Evolutionary conservation across 2,329 filamentous ascomycete species (phyloP), one percentile per base, ranked within the genome.

Genomic region (Aureobasidium lini): DNA sequence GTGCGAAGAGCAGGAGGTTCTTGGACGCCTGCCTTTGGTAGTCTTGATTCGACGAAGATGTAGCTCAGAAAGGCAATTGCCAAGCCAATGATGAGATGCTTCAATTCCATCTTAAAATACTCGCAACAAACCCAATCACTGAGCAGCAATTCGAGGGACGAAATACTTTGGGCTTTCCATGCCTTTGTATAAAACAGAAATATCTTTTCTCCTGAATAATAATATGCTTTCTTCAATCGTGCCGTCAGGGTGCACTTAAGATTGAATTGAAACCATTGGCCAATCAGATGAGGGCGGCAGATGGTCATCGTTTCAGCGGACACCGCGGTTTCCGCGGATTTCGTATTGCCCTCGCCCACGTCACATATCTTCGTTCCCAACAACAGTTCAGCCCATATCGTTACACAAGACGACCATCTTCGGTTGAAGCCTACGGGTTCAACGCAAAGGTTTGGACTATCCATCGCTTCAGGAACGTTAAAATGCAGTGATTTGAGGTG

Each of bases 1-100:
- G 46, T 7, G 5, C 4, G 57, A 6, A 44, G 47, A 8, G 9
- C 8, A 32, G 57, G 57, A 34, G 57, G 57, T 40, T 59, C 57
- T 29, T 40, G 54, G 8, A 37, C 3, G n/a, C 36, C 44, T 23
- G 7, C 10, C 32, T 47, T 57, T 11, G 53, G 18, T n/a, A 31
- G 29, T 28, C 16, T 16, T 16, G 16, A 34, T 31, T 46, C 53
- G 4, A 57, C 31, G 29, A 57, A 31, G 8, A 57, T 29, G 42
- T 57, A 57, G 29, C 53, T 57, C 11, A 46, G 3, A 15, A 57
- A 36, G 32, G 53, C 53, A 29, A 57, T 37, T 5, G 53, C 53
- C 40, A 57, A 46, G 32, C 53, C 53, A 3, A 46, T 11, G 16
- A 57, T 29, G 7, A 57, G 13, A 37, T 57, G 31, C 10, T 46